A percentile compares a stretch with the other conserved stretches of the same genome.
These are phyloP conservation scores for Pythium sp. DNA, from an alignment of 352 stramenopile species.

Conservation along the genomic window DNA sequence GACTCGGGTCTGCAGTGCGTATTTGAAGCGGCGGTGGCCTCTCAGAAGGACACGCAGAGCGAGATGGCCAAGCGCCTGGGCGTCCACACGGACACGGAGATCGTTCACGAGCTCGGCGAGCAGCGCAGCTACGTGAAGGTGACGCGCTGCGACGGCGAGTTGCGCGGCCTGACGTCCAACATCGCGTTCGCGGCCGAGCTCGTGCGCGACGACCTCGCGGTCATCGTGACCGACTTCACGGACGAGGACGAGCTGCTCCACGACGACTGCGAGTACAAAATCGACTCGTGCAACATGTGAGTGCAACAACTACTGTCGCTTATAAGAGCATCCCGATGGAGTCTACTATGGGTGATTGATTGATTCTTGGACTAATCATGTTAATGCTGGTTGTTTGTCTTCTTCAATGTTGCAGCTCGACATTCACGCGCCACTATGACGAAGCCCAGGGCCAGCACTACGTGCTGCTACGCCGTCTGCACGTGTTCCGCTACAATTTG, in stretches of 20 bases:
- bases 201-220: not conserved
- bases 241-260: not conserved
- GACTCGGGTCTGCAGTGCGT: not conserved
- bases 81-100: not conserved
- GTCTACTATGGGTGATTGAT: not conserved
- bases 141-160: not conserved
- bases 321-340: not conserved
- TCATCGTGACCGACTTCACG: not conserved
- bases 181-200: not conserved
- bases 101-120: not conserved
- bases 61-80: not conserved
- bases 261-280: not conserved
- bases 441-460: not conserved
- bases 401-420: not conserved
- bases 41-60: not conserved
- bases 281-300: not conserved
- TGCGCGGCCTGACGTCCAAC: not conserved
- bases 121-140: not conserved
- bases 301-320: not conserved
- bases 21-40: not conserved
- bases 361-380: not conserved
- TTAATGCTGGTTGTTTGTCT: not conserved
- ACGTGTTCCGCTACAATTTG: constrained; percentile 48
- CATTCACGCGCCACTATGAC: not conserved
- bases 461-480: constrained; percentile 17